Evolutionary conservation across 164 flowering plant genomes (phyloP).

Genomic region (Stephania yunnanensis): DNA sequence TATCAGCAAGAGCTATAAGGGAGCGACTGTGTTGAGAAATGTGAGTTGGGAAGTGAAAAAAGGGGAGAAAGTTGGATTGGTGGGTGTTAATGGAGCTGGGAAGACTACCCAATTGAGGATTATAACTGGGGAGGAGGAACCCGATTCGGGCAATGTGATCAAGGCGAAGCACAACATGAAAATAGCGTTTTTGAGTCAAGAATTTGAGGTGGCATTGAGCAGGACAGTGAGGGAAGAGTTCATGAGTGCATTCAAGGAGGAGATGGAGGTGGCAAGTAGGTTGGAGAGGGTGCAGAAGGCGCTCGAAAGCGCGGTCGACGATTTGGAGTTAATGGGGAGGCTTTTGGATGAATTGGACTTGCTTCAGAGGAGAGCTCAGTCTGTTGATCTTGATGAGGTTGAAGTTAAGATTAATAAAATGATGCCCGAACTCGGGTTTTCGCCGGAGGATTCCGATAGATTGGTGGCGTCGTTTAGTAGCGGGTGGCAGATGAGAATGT

Average conservation of each 20-base stretch:
- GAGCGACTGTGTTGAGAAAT: constrained; percentile 73
- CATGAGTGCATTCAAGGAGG: constrained; percentile 80
- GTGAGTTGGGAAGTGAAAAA: constrained; percentile 97
- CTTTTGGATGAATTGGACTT: constrained; percentile 94
- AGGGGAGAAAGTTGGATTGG: constrained; percentile 92
- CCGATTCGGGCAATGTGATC: constrained; percentile 89
- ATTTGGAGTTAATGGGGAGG: constrained; percentile 92
- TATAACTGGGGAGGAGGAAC: constrained; percentile 79
- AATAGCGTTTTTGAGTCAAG: constrained; percentile 84
- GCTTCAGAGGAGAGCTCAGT: constrained; percentile 81
- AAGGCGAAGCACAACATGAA: constrained; percentile 87
- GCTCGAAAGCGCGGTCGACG: constrained; percentile 68
- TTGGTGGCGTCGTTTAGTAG: constrained; percentile 89
- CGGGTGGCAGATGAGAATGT: constrained; percentile 99
- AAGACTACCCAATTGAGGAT: constrained; percentile 95
- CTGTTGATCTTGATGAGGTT: constrained; percentile 69
- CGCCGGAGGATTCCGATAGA: constrained; percentile 79
- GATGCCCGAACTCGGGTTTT: constrained; percentile 93
- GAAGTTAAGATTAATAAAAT: constrained; percentile 81
- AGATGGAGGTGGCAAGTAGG: constrained; percentile 71
- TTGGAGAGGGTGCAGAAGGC: constrained; percentile 92
- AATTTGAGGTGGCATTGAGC: constrained; percentile 79
- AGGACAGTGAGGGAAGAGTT: constrained; percentile 94
- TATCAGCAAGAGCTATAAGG: constrained; percentile 74
- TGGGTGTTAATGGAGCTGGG: constrained; percentile 97